phyloP scores from a whole-genome alignment of 75 land plant genomes.

The Sequoiadendron giganteum region DNA sequence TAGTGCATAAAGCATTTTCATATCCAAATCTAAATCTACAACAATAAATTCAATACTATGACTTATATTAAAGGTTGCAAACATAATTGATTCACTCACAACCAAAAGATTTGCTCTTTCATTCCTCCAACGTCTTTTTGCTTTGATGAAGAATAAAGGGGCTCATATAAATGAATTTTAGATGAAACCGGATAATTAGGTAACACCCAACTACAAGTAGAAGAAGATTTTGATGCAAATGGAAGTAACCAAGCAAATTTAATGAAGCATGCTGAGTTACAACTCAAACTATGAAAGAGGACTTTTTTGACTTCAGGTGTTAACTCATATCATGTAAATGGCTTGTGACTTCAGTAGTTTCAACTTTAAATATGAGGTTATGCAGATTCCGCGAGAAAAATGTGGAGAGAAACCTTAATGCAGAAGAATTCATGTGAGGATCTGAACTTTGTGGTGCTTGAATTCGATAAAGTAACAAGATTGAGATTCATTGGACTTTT shows the following conservation, averaged over 20 bases:
- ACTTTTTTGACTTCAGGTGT: not conserved
- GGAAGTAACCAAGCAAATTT: not conserved
- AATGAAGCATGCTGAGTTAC: not conserved
- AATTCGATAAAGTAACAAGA: not conserved
- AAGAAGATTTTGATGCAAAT: not conserved
- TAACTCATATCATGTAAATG: not conserved
- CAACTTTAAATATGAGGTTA: not conserved
- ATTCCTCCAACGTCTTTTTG: not conserved
- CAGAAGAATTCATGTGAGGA: not conserved
- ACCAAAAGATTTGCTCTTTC: not conserved
- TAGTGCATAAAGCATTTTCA: not conserved
- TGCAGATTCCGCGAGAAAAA: not conserved
- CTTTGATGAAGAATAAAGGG: not conserved
- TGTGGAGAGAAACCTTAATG: not conserved
- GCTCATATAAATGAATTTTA: not conserved
- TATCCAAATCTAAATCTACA: not conserved
- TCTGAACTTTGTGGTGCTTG: not conserved
- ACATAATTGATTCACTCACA: not conserved
- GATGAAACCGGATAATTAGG: not conserved
- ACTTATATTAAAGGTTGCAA: not conserved
- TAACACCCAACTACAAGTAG: not conserved
- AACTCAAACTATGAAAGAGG: not conserved
- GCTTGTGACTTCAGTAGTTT: not conserved
- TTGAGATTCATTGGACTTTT: not conserved
- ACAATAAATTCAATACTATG: not conserved